These are phyloP conservation scores for Tricholoma sp. DNA, from an alignment of 768 basidiomycete genomes.

Conservation along the genomic window DNA sequence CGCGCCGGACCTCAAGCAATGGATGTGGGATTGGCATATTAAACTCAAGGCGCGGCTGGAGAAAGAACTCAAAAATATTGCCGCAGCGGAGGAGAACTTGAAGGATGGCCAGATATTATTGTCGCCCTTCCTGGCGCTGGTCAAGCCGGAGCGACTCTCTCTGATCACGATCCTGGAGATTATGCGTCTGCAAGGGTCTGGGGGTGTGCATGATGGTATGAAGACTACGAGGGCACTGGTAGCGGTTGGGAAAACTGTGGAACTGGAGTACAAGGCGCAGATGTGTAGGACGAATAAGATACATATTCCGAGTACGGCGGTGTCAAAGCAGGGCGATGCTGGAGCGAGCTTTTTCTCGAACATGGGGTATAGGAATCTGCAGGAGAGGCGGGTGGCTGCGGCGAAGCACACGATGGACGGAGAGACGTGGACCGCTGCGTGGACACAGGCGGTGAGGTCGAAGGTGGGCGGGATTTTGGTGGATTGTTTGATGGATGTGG, in stretches of 20 bases:
- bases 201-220: slow-evolving; percentile 81
- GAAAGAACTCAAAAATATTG: slow-evolving; percentile 45
- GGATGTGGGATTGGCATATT: slow-evolving; percentile 88
- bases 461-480: slow-evolving; percentile 81
- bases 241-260: slow-evolving; percentile 76
- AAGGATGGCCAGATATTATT: slow-evolving; percentile 23
- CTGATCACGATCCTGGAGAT: slow-evolving; percentile 86
- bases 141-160: slow-evolving; percentile 75
- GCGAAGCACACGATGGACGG: slow-evolving; percentile 59
- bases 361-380: slow-evolving; percentile 55
- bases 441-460: slow-evolving; percentile 75
- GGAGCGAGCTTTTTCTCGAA: slow-evolving; percentile 48
- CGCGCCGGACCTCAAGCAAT: slow-evolving; percentile 51
- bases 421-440: slow-evolving; percentile 72
- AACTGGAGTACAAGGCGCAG: slow-evolving; percentile 86
- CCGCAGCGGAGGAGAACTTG: slow-evolving; percentile 25
- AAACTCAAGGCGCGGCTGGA: slow-evolving; percentile 48
- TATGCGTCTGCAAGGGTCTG: slow-evolving; percentile 73
- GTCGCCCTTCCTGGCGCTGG: slow-evolving; percentile 68
- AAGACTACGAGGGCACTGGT: slow-evolving; percentile 83
- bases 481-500: slow-evolving; percentile 79
- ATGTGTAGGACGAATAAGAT: slow-evolving; percentile 66
- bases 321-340: slow-evolving; percentile 14
- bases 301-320: slow-evolving; percentile 30
- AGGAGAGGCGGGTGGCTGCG: slow-evolving; percentile 60